Percentiles rank a stretch among this genome's conserved stretches.
Evolutionary conservation across 164 flowering plant genomes (phyloP).

Genomic region (Taxillus chinensis): DNA sequence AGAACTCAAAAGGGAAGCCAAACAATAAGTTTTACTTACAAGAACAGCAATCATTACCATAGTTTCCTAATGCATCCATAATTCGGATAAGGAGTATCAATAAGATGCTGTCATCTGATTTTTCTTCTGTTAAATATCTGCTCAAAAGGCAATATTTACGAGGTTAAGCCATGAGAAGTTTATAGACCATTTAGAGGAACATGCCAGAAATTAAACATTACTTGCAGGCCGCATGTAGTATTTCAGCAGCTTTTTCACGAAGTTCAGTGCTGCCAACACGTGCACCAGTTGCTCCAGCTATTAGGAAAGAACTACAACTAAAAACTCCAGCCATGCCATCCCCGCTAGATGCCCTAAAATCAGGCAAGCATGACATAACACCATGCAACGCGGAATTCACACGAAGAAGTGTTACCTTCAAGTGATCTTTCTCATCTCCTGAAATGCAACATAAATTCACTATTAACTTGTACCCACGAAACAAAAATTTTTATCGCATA

Average conservation of each 20-base stretch:
- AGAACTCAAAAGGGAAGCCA: neutral
- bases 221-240: constrained; percentile 79
- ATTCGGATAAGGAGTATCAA: constrained; percentile 79
- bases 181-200: neutral
- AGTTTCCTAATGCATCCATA: constrained; percentile 85
- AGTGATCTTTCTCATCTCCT: constrained; percentile 91
- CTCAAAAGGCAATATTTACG: constrained; percentile 9
- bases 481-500: neutral
- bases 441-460: constrained; percentile 6
- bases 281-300: constrained; percentile 89
- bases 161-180: constrained; percentile 5
- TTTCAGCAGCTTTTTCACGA: constrained; percentile 76
- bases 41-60: constrained; percentile 44
- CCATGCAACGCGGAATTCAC: constrained; percentile 94
- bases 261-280: constrained; percentile 70
- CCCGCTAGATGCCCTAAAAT: constrained; percentile 53
- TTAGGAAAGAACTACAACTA: constrained; percentile 32
- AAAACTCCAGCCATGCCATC: constrained; percentile 37
- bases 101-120: constrained; percentile 95
- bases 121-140: constrained; percentile 80
- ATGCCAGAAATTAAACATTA: constrained; percentile 20
- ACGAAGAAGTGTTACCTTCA: constrained; percentile 91
- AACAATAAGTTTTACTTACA: neutral
- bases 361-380: constrained; percentile 92
- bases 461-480: constrained; percentile 3